Conservation (phyloP, 345 rosid species). For the Syzygium aqueum region DNA sequence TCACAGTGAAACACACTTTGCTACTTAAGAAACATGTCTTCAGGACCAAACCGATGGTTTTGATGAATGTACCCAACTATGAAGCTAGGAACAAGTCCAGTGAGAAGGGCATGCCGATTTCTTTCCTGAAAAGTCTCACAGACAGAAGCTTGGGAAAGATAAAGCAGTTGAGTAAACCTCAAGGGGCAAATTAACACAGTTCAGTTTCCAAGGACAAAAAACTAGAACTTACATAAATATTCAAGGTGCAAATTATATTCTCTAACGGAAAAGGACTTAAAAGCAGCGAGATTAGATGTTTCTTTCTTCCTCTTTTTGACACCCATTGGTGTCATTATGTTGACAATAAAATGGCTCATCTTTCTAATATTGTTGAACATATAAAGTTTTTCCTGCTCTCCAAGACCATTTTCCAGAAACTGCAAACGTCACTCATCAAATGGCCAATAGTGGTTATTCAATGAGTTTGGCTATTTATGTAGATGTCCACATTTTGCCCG, state of each 20-base stretch:
- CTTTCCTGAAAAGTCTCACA: neutral
- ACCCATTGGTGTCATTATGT: neutral
- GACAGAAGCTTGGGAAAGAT: neutral
- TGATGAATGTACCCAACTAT: neutral
- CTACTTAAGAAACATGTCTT: neutral
- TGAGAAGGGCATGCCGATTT: neutral
- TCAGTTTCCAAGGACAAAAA: neutral
- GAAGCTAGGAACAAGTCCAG: neutral
- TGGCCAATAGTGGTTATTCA: neutral
- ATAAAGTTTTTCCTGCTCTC: neutral
- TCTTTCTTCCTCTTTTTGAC: neutral
- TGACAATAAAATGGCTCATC: neutral
- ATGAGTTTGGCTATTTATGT: neutral
- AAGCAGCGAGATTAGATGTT: neutral
- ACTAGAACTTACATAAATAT: neutral
- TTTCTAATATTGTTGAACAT: neutral
- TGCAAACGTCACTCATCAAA: neutral
- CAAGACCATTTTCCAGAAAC: neutral
- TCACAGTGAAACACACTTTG: neutral
- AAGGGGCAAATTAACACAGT: neutral
- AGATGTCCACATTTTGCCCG: neutral
- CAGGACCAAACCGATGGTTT: neutral
- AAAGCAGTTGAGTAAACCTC: neutral
- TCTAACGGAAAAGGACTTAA: neutral
- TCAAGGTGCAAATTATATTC: neutral